Base-by-base conservation (phyloP, 306 rosid species). In the Nissolia schottii region DNA sequence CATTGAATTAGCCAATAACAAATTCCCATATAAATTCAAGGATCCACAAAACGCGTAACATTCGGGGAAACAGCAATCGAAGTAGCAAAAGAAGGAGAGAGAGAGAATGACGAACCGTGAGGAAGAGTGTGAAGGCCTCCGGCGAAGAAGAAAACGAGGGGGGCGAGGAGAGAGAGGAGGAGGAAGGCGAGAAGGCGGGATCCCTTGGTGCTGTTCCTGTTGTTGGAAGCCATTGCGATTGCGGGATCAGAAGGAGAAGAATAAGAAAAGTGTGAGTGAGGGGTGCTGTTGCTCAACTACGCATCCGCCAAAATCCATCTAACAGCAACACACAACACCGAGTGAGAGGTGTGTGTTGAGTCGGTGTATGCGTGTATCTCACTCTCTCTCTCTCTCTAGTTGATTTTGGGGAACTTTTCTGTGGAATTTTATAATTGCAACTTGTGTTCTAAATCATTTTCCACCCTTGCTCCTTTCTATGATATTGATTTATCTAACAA, bases 91-190 rank as follows among this genome's bases (percentile, higher is more conserved):
- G 15, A 56, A 31, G 31, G 20, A 29, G 49, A 32, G 56, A 16
- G 64, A 77, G 18, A 54, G 73, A 16, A 4, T 45, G 51, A 62
- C 70, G 18, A 24, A 87, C 97, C 86, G 6, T n/a, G n/a, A n/a
- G 86, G 66, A 67, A 19, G 48, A 62, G 50, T 27, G 79, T 48
- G 80, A 72, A 91, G 77, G 32, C 82, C 84, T 34, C 87, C 81
- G 8, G 88, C 69, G 81, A 89, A 56, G 79, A 92, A 88, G 90
- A 94, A 91, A 51, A 87, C 3, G 64, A 86, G 77, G 0, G 97
- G 95, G 16, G 77, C 86, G 59, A 94, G 82, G 64, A 91, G 57
- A 49, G 76, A 76, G 54, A 89, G 78, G 40, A 89, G 83, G 49
- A 84, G 48, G 64, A 89, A 71, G 27, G 78, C 79, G 46, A 89